Conservation (phyloP, 2,329 filamentous ascomycete species). For the Thermothelomyces thermophilus region DNA sequence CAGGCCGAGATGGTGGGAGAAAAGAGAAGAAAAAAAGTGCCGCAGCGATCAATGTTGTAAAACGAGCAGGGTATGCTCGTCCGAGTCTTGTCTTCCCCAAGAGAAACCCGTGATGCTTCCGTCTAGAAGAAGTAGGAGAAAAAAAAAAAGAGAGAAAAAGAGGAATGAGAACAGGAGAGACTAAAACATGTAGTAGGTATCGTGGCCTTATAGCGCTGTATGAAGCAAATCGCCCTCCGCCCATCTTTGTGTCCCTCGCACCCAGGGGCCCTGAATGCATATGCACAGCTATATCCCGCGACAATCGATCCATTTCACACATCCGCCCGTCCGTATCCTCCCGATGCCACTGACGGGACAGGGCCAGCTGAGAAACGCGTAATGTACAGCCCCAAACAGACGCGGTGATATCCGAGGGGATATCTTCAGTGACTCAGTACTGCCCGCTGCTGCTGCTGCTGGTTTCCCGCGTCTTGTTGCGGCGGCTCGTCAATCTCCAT, state of each 20-base stretch:
- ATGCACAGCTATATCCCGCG: not conserved
- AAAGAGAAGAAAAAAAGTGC: too few relatives aligned
- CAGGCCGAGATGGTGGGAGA: too few relatives aligned
- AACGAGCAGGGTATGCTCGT: too few relatives aligned
- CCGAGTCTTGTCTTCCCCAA: too few relatives aligned
- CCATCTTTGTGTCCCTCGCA: too few relatives aligned
- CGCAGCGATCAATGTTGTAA: too few relatives aligned
- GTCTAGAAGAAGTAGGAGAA: too few relatives aligned
- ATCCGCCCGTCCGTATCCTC: not conserved
- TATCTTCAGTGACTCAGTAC: slow-evolving; percentile 23
- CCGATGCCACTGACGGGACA: not conserved
- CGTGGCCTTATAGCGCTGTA: not conserved
- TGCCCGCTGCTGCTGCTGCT: slow-evolving; percentile 15
- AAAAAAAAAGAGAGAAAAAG: not conserved
- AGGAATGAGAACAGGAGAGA: not conserved
- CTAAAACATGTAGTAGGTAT: not conserved
- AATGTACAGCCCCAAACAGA: not conserved
- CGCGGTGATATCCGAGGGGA: too few relatives aligned
- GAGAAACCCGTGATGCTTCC: too few relatives aligned
- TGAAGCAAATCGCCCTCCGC: not conserved
- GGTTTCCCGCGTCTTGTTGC: slow-evolving; percentile 6
- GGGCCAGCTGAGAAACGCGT: too few relatives aligned
- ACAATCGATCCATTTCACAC: not conserved
- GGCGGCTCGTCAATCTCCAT: slow-evolving; percentile 17
- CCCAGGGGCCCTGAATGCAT: too few relatives aligned